Conservation (phyloP, 2,329 filamentous ascomycete species). For the Aspergillus brasiliensis region DNA sequence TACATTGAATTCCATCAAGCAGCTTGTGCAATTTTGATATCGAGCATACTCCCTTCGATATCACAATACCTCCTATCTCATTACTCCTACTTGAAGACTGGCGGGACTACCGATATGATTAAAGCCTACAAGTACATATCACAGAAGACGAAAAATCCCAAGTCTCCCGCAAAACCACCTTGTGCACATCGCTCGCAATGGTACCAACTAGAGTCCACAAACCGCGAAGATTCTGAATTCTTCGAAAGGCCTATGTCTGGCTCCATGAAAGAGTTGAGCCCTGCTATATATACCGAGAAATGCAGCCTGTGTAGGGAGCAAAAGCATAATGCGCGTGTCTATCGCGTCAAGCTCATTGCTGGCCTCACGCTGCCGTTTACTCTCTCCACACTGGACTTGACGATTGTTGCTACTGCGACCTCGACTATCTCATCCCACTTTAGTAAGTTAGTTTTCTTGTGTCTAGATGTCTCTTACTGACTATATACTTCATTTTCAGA, state of each 20-base stretch:
- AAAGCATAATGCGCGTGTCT: conserved; percentile 39
- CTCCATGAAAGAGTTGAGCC: neutral
- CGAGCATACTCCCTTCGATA: neutral
- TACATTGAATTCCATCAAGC: neutral
- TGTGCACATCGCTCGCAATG: conserved; percentile 14
- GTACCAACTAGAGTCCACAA: neutral
- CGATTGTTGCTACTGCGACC: conserved; percentile 63
- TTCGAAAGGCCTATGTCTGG: neutral
- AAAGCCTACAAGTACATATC: conserved; percentile 4
- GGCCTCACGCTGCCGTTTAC: conserved; percentile 64
- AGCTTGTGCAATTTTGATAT: neutral
- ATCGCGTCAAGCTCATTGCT: conserved; percentile 62
- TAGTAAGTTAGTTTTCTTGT: conserved; percentile 41
- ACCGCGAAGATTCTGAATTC: neutral
- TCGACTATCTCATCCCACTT: conserved; percentile 68
- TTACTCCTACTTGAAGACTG: neutral
- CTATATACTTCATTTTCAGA: conserved; percentile 32
- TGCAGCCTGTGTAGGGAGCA: conserved; percentile 33
- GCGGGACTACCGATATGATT: neutral
- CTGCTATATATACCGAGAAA: neutral
- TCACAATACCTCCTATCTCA: no score
- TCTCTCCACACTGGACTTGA: conserved; percentile 64
- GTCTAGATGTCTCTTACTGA: neutral
- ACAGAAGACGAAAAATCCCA: neutral
- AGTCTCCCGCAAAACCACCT: neutral